phyloP scores from a whole-genome alignment of 177 flowering plant genomes.

The Vitis hybrid region DNA sequence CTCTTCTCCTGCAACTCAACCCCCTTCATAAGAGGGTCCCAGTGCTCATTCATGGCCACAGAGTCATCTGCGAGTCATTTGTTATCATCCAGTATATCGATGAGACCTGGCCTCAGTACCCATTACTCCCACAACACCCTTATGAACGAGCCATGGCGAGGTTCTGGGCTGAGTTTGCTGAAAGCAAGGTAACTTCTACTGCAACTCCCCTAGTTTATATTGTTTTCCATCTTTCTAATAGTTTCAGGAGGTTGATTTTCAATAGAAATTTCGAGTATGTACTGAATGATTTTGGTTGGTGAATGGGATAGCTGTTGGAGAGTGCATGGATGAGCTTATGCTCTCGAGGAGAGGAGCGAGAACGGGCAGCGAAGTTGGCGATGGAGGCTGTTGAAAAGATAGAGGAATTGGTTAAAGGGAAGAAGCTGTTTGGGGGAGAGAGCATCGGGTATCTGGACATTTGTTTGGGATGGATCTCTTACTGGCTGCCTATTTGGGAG shows the following conservation, averaged over 20 bases:
- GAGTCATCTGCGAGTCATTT: constrained; percentile 17
- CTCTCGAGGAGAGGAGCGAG: constrained; percentile 12
- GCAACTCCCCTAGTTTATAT: too few relatives aligned
- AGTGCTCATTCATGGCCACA: constrained; percentile 24
- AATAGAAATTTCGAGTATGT: too few relatives aligned
- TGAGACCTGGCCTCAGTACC: constrained; percentile 26
- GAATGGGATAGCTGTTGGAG: constrained; percentile 4
- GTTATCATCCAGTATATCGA: constrained; percentile 29
- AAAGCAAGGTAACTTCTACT: constrained; percentile 10
- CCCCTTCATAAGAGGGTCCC: constrained; percentile 31
- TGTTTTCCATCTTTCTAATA: too few relatives aligned
- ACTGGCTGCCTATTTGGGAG: constrained; percentile 28
- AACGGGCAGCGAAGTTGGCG: neutral
- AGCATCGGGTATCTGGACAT: constrained; percentile 29
- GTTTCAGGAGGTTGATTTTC: too few relatives aligned
- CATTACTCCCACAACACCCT: constrained; percentile 29
- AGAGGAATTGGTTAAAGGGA: constrained; percentile 20
- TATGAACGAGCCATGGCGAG: constrained; percentile 23
- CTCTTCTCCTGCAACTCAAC: constrained; percentile 21
- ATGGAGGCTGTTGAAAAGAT: constrained; percentile 11
- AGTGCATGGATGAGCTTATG: constrained; percentile 1
- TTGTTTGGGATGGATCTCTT: constrained; percentile 25
- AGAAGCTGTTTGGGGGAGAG: constrained; percentile 20
- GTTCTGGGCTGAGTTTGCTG: constrained; percentile 28
- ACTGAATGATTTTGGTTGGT: neutral